Conservation (phyloP, 179 eudicot genomes). For the Spergularia azorica region DNA sequence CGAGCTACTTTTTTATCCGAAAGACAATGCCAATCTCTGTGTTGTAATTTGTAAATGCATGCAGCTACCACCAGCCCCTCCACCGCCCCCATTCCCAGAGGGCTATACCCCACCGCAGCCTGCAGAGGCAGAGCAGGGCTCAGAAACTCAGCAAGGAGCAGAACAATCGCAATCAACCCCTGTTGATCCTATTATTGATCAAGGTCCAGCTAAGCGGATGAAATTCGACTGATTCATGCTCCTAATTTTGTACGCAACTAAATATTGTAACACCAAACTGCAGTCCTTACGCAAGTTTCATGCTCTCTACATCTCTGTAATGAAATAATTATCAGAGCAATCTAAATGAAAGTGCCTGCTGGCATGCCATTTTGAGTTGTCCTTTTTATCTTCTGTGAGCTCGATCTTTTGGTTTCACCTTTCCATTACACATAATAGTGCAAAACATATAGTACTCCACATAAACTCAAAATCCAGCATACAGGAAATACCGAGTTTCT, state of each 20-base stretch:
- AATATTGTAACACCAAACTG: neutral
- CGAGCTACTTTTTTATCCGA: neutral
- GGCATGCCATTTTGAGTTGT: neutral
- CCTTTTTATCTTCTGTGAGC: neutral
- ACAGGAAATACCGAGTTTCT: neutral
- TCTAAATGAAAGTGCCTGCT: neutral
- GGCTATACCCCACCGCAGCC: constrained; percentile 73
- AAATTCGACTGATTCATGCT: constrained; percentile 36
- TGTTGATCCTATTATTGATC: constrained; percentile 90
- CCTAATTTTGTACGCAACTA: neutral
- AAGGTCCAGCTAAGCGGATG: constrained; percentile 88
- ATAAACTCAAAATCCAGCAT: neutral
- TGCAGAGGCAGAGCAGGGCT: constrained; percentile 56
- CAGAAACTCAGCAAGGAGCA: constrained; percentile 56
- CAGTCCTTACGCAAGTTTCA: neutral
- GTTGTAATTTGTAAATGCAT: constrained; percentile 20
- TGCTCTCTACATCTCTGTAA: neutral
- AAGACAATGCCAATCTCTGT: neutral
- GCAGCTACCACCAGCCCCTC: constrained; percentile 85
- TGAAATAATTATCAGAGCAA: neutral
- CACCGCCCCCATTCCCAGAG: constrained; percentile 90
- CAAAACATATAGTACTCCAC: neutral
- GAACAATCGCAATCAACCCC: constrained; percentile 53
- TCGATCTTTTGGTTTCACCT: neutral
- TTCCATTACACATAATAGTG: neutral